Percentiles rank a stretch among this genome's conserved stretches.
phyloP scores from a whole-genome alignment of 2,329 filamentous ascomycete species.

The Fusarium sp. region DNA sequence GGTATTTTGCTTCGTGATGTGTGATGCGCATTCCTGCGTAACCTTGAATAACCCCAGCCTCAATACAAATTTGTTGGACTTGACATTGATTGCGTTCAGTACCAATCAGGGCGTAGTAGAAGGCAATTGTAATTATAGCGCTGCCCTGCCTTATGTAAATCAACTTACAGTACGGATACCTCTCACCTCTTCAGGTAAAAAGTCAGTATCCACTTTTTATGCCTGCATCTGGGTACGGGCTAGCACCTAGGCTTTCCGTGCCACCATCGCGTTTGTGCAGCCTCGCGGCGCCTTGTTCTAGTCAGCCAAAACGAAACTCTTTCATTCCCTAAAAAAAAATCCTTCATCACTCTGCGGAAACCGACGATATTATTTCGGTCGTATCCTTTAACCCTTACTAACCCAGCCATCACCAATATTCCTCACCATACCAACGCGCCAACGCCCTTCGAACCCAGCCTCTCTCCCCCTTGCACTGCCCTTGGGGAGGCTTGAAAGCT shows the following conservation, averaged over 20 bases:
- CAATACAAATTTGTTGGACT: background rate
- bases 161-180: background rate
- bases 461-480: constrained; percentile 42
- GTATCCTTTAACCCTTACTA: constrained; percentile 22
- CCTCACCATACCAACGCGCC: constrained; percentile 27
- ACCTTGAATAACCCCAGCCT: constrained; percentile 20
- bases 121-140: background rate
- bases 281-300: constrained; percentile 36
- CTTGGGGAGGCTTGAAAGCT: constrained; percentile 38
- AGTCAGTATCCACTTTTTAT: background rate
- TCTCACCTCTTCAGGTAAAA: background rate
- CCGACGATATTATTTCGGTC: constrained; percentile 24
- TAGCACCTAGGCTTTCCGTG: constrained; percentile 1
- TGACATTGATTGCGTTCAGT: constrained; percentile 3
- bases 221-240: background rate
- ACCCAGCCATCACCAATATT: constrained; percentile 27
- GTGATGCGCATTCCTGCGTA: constrained; percentile 13
- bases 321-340: constrained; percentile 19
- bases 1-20: constrained; percentile 1
- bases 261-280: constrained; percentile 42
- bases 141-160: background rate
- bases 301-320: constrained; percentile 23
- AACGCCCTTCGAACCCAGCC: constrained; percentile 25
- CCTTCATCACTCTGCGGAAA: constrained; percentile 20
- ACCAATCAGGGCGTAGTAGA: background rate